phyloP scores from a whole-genome alignment of 2,329 filamentous ascomycete species.

The Trichoderma afroharzianum region DNA sequence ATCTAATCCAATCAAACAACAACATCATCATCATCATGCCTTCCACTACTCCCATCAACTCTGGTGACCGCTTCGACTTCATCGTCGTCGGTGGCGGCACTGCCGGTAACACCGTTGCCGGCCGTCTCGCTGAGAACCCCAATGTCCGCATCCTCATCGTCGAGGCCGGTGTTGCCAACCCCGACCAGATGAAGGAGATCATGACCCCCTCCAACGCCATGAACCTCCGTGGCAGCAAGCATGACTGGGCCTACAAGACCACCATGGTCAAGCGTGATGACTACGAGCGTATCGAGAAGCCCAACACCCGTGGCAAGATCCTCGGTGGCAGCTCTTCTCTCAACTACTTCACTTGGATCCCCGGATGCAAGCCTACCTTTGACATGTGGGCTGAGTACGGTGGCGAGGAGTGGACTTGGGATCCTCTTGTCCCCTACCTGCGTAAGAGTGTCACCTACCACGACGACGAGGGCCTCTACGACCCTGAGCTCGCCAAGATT shows the following conservation, averaged over 20 bases:
- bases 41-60: conserved; percentile 13
- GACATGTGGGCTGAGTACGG: conserved; percentile 70
- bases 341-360: conserved; percentile 64
- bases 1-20: conserved; percentile 19
- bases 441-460: conserved; percentile 56
- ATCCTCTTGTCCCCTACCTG: conserved; percentile 47
- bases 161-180: conserved; percentile 47
- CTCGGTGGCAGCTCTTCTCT: conserved; percentile 56
- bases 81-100: conserved; percentile 36
- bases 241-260: conserved; percentile 61
- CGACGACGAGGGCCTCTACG: conserved; percentile 48
- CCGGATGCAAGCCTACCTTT: conserved; percentile 54
- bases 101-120: conserved; percentile 35
- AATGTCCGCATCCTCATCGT: conserved; percentile 43
- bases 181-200: conserved; percentile 48
- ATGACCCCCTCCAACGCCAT: conserved; percentile 52
- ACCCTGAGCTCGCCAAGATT: conserved; percentile 46
- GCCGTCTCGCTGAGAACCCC: conserved; percentile 35
- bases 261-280: conserved; percentile 57
- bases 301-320: conserved; percentile 57
- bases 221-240: conserved; percentile 50
- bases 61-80: conserved; percentile 27
- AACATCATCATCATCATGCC: not conserved
- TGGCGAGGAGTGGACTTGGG: conserved; percentile 63
- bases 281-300: conserved; percentile 60